These are phyloP conservation scores for Lactifluus piperatus DNA, from an alignment of 768 basidiomycete species.

Conservation along the genomic window DNA sequence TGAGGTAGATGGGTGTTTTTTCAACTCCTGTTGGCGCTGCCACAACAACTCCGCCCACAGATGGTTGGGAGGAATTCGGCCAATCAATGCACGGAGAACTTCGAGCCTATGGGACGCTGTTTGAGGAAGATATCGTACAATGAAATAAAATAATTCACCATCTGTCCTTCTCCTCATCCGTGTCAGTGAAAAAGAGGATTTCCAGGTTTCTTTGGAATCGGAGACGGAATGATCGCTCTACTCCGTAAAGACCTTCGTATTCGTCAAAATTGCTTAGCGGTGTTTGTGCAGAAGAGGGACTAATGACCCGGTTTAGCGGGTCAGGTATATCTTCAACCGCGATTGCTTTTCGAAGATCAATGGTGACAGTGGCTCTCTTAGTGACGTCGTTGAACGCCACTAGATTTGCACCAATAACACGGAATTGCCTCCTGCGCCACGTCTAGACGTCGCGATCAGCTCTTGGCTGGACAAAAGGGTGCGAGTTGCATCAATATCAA, in stretches of 20 bases:
- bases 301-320: slow-evolving; percentile 36
- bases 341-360: slow-evolving; percentile 79
- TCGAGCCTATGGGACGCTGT: slow-evolving; percentile 53
- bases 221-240: slow-evolving; percentile 80
- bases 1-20: slow-evolving; percentile 15
- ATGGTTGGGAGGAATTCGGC: slow-evolving; percentile 85
- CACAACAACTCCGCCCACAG: slow-evolving; percentile 89
- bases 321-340: slow-evolving; percentile 72
- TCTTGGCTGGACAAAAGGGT: background rate
- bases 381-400: slow-evolving; percentile 92
- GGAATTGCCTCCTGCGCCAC: slow-evolving; percentile 74
- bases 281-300: slow-evolving; percentile 34
- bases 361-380: slow-evolving; percentile 82
- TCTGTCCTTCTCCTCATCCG: slow-evolving; percentile 73
- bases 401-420: slow-evolving; percentile 78
- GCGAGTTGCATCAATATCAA: background rate
- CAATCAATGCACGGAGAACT: slow-evolving; percentile 74
- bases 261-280: slow-evolving; percentile 40
- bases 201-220: slow-evolving; percentile 69
- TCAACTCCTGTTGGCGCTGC: slow-evolving; percentile 59
- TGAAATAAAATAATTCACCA: slow-evolving; percentile 47
- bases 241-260: slow-evolving; percentile 55
- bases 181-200: slow-evolving; percentile 88
- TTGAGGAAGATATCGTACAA: background rate
- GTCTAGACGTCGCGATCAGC: slow-evolving; percentile 37